Evolutionary conservation across 2,329 filamentous ascomycete genomes (phyloP).

Genomic region (Talaromyces albobiverticillius): DNA sequence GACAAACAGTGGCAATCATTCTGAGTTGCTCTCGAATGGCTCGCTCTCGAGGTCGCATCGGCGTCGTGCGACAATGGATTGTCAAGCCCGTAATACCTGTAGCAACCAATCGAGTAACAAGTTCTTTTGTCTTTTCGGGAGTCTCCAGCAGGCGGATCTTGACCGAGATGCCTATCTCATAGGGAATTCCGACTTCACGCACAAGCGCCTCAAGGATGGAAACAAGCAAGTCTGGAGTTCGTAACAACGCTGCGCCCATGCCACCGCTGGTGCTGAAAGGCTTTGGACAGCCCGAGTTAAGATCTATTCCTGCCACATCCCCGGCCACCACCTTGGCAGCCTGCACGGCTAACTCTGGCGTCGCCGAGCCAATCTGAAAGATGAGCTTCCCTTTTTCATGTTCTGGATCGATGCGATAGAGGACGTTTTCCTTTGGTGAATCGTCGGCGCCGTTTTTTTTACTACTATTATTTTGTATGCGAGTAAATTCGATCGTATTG

Average conservation of each 20-base stretch:
- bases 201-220: slow-evolving; percentile 83
- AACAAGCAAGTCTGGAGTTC: slow-evolving; percentile 77
- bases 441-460: slow-evolving; percentile 36
- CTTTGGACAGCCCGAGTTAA: slow-evolving; percentile 98
- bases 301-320: slow-evolving; percentile 90
- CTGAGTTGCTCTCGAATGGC: slow-evolving; percentile 81
- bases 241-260: slow-evolving; percentile 90
- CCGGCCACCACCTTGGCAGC: slow-evolving; percentile 79
- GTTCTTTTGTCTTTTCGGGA: slow-evolving; percentile 67
- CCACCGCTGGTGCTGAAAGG: slow-evolving; percentile 90
- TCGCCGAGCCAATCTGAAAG: slow-evolving; percentile 88
- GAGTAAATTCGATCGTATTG: slow-evolving; percentile 79
- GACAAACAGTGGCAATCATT: slow-evolving; percentile 80
- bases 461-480: slow-evolving; percentile 68
- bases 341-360: slow-evolving; percentile 76
- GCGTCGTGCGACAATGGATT: slow-evolving; percentile 91
- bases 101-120: slow-evolving; percentile 74
- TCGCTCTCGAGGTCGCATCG: slow-evolving; percentile 86
- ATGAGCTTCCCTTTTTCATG: slow-evolving; percentile 73
- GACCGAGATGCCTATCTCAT: slow-evolving; percentile 89
- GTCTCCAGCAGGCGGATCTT: slow-evolving; percentile 89
- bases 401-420: slow-evolving; percentile 79
- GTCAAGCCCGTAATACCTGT: slow-evolving; percentile 93
- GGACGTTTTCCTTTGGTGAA: slow-evolving; percentile 56
- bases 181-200: slow-evolving; percentile 69